Conservation (phyloP, 352 stramenopile species). For the Globisporangium paroecandrum region DNA sequence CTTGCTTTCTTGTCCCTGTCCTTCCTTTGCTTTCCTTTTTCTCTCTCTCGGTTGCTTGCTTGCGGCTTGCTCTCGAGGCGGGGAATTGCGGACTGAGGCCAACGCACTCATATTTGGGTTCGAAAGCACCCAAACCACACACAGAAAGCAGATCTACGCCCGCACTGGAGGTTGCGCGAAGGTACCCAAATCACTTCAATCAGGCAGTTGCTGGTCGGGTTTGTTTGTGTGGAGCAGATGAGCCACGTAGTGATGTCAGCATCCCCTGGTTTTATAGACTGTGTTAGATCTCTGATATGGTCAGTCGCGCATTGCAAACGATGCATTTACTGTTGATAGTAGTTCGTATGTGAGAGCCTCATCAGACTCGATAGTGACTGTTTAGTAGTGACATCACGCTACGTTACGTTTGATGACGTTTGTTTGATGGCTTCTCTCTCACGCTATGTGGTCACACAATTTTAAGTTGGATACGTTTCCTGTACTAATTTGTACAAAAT, state of each 20-base stretch:
- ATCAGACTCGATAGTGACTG: not conserved
- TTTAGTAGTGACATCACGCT: not conserved
- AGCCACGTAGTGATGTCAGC: not conserved
- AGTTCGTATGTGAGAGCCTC: not conserved
- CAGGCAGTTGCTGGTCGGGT: not conserved
- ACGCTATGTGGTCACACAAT: not conserved
- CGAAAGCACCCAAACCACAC: not conserved
- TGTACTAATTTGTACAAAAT: not conserved
- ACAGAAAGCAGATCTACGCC: not conserved
- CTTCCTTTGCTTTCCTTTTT: not conserved
- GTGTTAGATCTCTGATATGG: not conserved
- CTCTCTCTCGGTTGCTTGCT: not conserved
- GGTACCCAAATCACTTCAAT: not conserved
- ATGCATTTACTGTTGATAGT: not conserved
- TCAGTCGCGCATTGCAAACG: not conserved
- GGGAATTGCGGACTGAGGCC: not conserved
- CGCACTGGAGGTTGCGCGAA: not conserved
- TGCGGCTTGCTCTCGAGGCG: not conserved
- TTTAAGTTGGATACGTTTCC: not conserved
- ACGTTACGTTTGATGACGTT: not conserved
- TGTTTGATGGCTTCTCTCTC: not conserved
- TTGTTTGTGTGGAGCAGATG: not conserved
- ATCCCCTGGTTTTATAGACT: not conserved
- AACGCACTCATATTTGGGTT: not conserved
- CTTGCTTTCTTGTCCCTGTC: not conserved